Percentiles rank a stretch among this genome's conserved stretches.
These are phyloP conservation scores for Colletotrichum gigasporum DNA, from an alignment of 2,329 filamentous ascomycete genomes.

Conservation along the genomic window DNA sequence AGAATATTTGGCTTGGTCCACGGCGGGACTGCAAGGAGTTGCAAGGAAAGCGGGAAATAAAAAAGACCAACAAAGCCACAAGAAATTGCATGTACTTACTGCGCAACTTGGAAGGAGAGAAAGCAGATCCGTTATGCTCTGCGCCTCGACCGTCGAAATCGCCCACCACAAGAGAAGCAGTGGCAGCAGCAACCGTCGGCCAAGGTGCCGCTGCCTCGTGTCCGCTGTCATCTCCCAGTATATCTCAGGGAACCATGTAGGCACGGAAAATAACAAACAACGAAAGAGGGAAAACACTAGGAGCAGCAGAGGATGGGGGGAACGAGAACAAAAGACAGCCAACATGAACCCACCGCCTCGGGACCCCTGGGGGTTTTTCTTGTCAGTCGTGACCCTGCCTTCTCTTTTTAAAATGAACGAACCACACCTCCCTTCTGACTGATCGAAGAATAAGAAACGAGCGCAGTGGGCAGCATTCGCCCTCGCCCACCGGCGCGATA, in stretches of 20 bases:
- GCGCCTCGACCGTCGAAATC: slow-evolving; percentile 4
- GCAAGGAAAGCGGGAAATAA: neutral
- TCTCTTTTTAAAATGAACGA: slow-evolving; percentile 2
- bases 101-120: slow-evolving; percentile 13
- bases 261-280: neutral
- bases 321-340: neutral
- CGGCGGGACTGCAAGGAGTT: neutral
- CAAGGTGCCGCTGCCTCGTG: slow-evolving; percentile 3
- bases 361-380: neutral
- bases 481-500: neutral
- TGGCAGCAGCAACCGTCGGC: slow-evolving; percentile 9
- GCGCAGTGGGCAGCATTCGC: slow-evolving; percentile 18
- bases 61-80: neutral
- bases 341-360: neutral
- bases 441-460: neutral
- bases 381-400: neutral
- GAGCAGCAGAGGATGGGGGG: neutral
- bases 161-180: neutral
- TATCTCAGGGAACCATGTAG: slow-evolving; percentile 11
- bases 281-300: neutral
- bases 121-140: slow-evolving; percentile 4
- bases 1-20: neutral
- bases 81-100: slow-evolving; percentile 4
- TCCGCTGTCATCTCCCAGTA: slow-evolving; percentile 21
- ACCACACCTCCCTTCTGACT: neutral